Evolutionary conservation across 2,329 filamentous ascomycete genomes (phyloP).

Genomic region (Cercospora sojina): DNA sequence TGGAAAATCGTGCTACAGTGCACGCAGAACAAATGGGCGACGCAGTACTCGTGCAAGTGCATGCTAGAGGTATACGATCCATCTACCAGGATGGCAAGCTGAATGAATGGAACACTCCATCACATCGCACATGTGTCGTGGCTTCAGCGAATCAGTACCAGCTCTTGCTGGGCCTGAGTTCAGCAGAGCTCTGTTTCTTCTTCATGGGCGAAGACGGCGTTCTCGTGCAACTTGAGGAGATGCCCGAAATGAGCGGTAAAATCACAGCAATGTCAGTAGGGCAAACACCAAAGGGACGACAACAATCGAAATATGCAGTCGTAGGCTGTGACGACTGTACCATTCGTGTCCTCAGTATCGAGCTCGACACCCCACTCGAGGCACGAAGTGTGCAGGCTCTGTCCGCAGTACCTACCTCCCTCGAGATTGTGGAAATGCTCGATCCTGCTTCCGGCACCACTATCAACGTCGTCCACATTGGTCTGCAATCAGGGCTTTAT

Average conservation of each 20-base stretch:
- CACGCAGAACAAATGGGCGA: constrained; percentile 93
- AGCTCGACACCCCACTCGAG: constrained; percentile 75
- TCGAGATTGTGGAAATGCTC: constrained; percentile 92
- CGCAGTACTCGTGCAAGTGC: constrained; percentile 87
- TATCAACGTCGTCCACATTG: constrained; percentile 92
- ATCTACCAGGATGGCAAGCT: constrained; percentile 74
- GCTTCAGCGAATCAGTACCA: constrained; percentile 92
- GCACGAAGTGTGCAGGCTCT: constrained; percentile 93
- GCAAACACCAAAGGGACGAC: constrained; percentile 83
- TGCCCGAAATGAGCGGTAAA: constrained; percentile 90
- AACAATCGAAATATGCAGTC: constrained; percentile 87
- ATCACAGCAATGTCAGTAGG: constrained; percentile 94
- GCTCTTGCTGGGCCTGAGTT: constrained; percentile 89
- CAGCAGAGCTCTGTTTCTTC: constrained; percentile 96
- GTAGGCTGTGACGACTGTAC: constrained; percentile 97
- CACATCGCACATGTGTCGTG: constrained; percentile 92
- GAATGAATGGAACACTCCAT: constrained; percentile 90
- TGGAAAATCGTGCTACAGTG: constrained; percentile 83
- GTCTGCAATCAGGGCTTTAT: constrained; percentile 92
- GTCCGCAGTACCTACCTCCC: constrained; percentile 81
- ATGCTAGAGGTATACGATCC: constrained; percentile 93
- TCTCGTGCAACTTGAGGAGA: constrained; percentile 71
- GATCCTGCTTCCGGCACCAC: constrained; percentile 87
- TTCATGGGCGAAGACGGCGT: constrained; percentile 95
- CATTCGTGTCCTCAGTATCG: constrained; percentile 65